These are phyloP conservation scores for Ehretia macrophylla DNA, from an alignment of 257 asterid genomes.

Conservation along the genomic window DNA sequence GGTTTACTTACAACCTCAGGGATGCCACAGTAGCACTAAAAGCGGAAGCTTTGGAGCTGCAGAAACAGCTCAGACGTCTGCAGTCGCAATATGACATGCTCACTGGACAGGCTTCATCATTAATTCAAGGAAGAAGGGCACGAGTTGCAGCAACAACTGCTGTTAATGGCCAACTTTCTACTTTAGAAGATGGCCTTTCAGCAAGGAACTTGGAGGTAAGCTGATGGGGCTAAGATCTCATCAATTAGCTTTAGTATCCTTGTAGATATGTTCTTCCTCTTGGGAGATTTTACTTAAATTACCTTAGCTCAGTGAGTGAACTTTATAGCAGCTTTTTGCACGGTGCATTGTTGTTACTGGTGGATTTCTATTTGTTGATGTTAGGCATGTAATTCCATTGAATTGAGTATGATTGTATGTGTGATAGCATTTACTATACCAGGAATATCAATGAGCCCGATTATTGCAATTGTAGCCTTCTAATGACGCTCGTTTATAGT, in stretches of 20 bases:
- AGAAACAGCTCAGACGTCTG: conserved; percentile 81
- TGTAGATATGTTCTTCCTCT: not conserved
- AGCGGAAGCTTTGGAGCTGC: conserved; percentile 86
- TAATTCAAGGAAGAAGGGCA: conserved; percentile 95
- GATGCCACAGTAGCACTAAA: conserved; percentile 85
- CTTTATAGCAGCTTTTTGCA: too few species aligned
- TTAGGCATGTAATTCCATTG: too few species aligned
- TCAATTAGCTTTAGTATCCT: not conserved
- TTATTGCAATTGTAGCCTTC: too few species aligned
- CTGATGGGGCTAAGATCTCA: conserved; percentile 8
- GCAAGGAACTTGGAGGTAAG: conserved; percentile 90
- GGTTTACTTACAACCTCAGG: conserved; percentile 39
- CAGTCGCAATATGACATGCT: conserved; percentile 84
- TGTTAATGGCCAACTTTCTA: conserved; percentile 74
- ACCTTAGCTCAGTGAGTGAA: not conserved
- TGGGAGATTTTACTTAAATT: not conserved
- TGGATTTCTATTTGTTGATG: not conserved
- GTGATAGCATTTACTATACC: too few species aligned
- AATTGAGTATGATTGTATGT: too few species aligned
- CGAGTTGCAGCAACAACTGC: conserved; percentile 87
- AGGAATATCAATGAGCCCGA: too few species aligned
- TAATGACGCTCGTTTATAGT: too few species aligned
- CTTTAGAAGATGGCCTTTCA: conserved; percentile 80
- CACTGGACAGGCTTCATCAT: conserved; percentile 80
- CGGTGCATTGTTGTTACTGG: not conserved